Base-by-base conservation (phyloP, 2,329 filamentous ascomycete genomes). In the Fusarium verticillioides region DNA sequence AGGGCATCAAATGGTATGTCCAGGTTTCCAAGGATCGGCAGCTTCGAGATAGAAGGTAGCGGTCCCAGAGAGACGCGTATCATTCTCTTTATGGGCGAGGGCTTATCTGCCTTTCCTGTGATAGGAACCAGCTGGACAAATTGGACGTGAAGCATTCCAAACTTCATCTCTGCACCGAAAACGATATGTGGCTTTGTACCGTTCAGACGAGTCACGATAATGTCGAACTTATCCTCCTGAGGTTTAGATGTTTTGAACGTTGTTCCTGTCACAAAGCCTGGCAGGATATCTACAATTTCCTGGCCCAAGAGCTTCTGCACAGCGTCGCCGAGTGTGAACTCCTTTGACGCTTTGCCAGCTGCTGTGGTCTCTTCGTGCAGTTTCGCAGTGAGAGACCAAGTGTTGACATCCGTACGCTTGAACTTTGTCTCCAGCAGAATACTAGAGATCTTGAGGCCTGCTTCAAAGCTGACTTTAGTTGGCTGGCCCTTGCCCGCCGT, bases 1-100 rank as follows among this genome's bases (percentile, higher is more conserved):
- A 56, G 53, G 0, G 37, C 37, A 44, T 56, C 37, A 3, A 56
- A 56, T 0, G 53, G 53, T 44, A 56, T 56, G 0, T 56, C 53
- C 26, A 56, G 0, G 0, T 56, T 56, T 32, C 53, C 53, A 0
- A 56, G 8, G 3, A 56, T 56, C 0, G 53, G 53, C 0, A 56
- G 11, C 11, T 56, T 56, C 0, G 53, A 44, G 0, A 56, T 56
- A 0, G 53, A 56, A 0, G 53, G 53, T 0, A 56, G 7, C 23
- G 53, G 53, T 0, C 37, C 53, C 21, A 56, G 16, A 1, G 53
- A 56, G 3, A 56, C 53, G 0, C 53, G 53, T 19, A 56, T 56
- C 13, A 56, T 0, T 56, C 37, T 56, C 11, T 56, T 56, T 0
- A 11, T 23, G 0, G 53, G 53, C 0, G 19, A 32, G 0, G 53